Base-by-base conservation (phyloP, 2,329 filamentous ascomycete genomes). In the Neonectria magnoliae region DNA sequence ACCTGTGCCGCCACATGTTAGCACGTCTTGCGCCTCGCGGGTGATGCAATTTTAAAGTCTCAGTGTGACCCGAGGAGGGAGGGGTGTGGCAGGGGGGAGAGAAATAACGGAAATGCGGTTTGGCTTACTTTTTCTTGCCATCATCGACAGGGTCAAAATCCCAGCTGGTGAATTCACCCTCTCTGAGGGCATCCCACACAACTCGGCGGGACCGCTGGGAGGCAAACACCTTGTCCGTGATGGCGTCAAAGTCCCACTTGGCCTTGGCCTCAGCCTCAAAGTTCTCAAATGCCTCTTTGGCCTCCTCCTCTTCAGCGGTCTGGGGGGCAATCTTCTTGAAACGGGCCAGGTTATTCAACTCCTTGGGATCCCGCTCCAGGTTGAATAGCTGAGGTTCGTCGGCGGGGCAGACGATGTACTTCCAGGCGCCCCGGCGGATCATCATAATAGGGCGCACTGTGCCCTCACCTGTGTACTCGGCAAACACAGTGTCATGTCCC, bases 381-480 rank as follows among this genome's bases (percentile, higher is more conserved):
- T 98, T 92, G 84, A 89, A 98, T 13, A 98, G 87, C 81, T 96
- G 93, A 31, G 92, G 90, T 33, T 91, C 90, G 76, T 98, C 94
- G 22, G 90, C 90, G 7, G 94, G 90, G 74, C 93, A 97, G 68
- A 88, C 93, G 68, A 96, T 89, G 78, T 94, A 97, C 83, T 98
- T 98, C 93, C 93, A 98, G 51, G 87, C 85, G 9, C 93, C 93
- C 59, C 93, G 90, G 62, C 92, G 90, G 76, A 98, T 98, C 94
- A 98, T 98, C 85, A 97, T 93, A 61, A 97, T 87, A 1, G 94
- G 94, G 5, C 92, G 90, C 60, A 97, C 85, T 1, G 94, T 97
- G 52, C 94, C 94, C 80, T 98, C 94, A 54, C 93, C 94, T 75
- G 95, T 97, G 82, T 98, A 98, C 81, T 98, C 94, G 65, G 93